Conservation (phyloP, 2,329 filamentous ascomycete genomes). For the Colletotrichum shisoi region DNA sequence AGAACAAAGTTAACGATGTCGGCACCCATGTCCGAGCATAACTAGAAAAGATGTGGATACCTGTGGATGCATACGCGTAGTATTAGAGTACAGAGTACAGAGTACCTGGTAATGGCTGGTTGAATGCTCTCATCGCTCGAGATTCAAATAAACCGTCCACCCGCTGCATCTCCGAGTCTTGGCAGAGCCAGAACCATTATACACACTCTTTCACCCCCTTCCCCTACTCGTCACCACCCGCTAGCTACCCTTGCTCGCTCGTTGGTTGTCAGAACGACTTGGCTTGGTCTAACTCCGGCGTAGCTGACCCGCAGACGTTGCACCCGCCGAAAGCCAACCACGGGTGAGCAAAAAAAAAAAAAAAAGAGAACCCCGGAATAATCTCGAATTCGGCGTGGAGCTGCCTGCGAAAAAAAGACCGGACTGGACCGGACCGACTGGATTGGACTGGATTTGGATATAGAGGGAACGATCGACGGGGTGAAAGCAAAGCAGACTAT, state of each 20-base stretch:
- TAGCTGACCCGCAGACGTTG: conserved; percentile 33
- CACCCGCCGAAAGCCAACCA: not conserved
- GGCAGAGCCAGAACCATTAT: conserved; percentile 1
- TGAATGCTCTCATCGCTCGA: not conserved
- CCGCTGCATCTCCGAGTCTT: conserved; percentile 20
- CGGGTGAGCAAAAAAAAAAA: not conserved
- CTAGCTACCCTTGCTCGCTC: conserved; percentile 12
- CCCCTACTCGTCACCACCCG: not conserved
- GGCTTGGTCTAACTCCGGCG: conserved; percentile 11
- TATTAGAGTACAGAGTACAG: no score
- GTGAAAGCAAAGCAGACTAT: not conserved
- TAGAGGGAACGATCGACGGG: not conserved
- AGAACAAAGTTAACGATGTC: conserved; percentile 28
- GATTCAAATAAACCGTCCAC: conserved; percentile 32
- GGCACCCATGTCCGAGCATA: conserved; percentile 23
- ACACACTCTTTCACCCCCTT: not conserved
- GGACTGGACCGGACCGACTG: not conserved
- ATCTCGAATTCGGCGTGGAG: not conserved
- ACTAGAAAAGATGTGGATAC: conserved; percentile 1
- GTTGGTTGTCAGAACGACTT: not conserved
- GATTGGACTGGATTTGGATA: not conserved
- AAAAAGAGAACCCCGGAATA: not conserved
- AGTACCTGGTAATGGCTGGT: no score
- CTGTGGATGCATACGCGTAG: no score
- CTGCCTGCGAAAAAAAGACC: not conserved